Base-by-base conservation (phyloP, 352 stramenopile genomes). In the Phytophthora tubulina region DNA sequence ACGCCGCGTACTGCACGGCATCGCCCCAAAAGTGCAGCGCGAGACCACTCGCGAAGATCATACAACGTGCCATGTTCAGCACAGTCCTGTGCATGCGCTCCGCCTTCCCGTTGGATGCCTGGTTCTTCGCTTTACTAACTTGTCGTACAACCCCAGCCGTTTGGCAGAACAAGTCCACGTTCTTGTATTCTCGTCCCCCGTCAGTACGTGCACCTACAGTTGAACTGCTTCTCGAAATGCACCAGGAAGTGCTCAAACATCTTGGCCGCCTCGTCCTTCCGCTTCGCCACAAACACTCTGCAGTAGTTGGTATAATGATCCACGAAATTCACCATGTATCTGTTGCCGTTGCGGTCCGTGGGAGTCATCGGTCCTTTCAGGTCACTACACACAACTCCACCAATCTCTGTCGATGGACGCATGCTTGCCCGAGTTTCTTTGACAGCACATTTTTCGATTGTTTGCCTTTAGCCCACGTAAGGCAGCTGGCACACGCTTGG, bases 41-140 rank as follows among this genome's bases (percentile, higher is more conserved):
- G 0, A 80, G 32, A 2, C 59, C 60, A 15, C 58, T 68, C 2
- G n/a, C 63, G 17, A 82, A 77, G 11, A 82, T 21, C 60, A 77
- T 75, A 38, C 62, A 78, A 4, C 64, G 51, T 4, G 58, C 45
- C 57, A 84, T 70, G 64, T 79, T 78, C 41, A 77, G 50, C 0
- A 84, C 58, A 0, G 68, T 79, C 4, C 70, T 31, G 30, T 84
- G 73, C 65, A 84, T 79, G 6, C 63, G 45, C 31, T 77, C 65
- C 0, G 72, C 72, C 41, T 83, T 81, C 0, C 62, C 72, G 41
- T 81, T 84, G 0, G 39, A 49, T 4, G 69, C 65, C n/a, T 71
- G 49, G 30, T 79, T 81, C 2, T 42, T 36, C 0, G 68, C 57
- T 10, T 83, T 72, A 0, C 58, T 67, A 0, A 48, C 21, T 53